These are phyloP conservation scores for Emmonsiellopsis sp. DNA, from an alignment of 2,329 filamentous ascomycete species.

Conservation along the genomic window DNA sequence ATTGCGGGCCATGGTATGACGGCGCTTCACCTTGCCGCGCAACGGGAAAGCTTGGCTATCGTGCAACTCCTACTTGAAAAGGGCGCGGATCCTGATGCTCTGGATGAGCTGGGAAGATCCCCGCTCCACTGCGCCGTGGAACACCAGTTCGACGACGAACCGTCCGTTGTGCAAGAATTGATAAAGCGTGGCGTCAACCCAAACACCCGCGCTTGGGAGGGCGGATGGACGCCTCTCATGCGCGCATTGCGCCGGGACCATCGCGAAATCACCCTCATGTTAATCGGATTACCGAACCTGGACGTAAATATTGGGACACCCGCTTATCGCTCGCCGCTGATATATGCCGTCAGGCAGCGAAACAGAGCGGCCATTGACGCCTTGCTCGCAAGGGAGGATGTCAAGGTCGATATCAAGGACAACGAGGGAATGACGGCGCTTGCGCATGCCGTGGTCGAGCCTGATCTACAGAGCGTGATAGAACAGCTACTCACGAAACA, in stretches of 20 bases:
- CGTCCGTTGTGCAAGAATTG: too few species aligned
- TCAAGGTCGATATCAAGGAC: neutral
- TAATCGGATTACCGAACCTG: too few species aligned
- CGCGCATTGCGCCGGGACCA: neutral
- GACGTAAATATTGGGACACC: neutral
- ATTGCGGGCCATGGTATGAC: too few species aligned
- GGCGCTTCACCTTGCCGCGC: too few species aligned
- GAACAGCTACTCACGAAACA: neutral
- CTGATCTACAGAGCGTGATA: neutral
- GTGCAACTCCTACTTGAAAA: too few species aligned
- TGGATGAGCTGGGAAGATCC: too few species aligned
- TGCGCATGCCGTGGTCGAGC: neutral
- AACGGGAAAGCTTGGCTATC: too few species aligned
- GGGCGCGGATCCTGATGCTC: too few species aligned
- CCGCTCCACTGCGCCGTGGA: too few species aligned
- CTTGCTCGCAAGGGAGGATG: neutral
- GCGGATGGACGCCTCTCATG: neutral
- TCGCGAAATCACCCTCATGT: neutral
- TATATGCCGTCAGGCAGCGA: neutral
- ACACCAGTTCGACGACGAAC: too few species aligned
- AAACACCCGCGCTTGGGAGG: neutral
- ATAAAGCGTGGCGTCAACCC: too few species aligned
- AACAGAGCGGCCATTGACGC: neutral
- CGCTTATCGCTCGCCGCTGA: neutral
- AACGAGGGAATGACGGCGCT: neutral